phyloP scores from a whole-genome alignment of 148 eudicot genomes.

The Camellia sinensis region DNA sequence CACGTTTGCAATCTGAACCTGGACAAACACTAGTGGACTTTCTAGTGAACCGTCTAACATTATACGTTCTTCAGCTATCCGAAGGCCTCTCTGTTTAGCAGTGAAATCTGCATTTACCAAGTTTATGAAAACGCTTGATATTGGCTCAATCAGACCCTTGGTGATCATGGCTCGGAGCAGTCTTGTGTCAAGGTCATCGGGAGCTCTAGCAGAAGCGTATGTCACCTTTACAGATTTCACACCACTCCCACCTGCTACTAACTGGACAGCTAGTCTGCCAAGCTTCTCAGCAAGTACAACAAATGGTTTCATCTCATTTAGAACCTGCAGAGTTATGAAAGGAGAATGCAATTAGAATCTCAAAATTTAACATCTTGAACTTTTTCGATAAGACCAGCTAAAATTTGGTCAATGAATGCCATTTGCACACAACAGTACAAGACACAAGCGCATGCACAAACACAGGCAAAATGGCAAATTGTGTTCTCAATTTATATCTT shows the following conservation, averaged over 20 bases:
- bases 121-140: slow-evolving; percentile 76
- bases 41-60: slow-evolving; percentile 80
- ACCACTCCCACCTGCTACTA: slow-evolving; percentile 88
- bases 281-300: slow-evolving; percentile 80
- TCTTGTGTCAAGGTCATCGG: slow-evolving; percentile 90
- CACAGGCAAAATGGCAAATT: background rate
- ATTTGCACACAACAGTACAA: too few relatives aligned
- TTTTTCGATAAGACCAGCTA: background rate
- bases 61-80: slow-evolving; percentile 68
- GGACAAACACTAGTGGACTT: slow-evolving; percentile 75
- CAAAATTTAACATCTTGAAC: background rate
- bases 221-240: slow-evolving; percentile 77
- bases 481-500: background rate
- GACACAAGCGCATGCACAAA: background rate
- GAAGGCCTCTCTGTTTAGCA: slow-evolving; percentile 83
- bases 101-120: slow-evolving; percentile 88
- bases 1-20: slow-evolving; percentile 75
- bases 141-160: slow-evolving; percentile 86
- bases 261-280: slow-evolving; percentile 77
- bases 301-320: slow-evolving; percentile 75
- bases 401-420: background rate
- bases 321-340: slow-evolving; percentile 45
- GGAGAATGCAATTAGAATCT: background rate
- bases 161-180: slow-evolving; percentile 89
- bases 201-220: slow-evolving; percentile 79